Evolutionary conservation across 2,329 filamentous ascomycete genomes (phyloP).

Genomic region (Rhynchosporium agropyri): DNA sequence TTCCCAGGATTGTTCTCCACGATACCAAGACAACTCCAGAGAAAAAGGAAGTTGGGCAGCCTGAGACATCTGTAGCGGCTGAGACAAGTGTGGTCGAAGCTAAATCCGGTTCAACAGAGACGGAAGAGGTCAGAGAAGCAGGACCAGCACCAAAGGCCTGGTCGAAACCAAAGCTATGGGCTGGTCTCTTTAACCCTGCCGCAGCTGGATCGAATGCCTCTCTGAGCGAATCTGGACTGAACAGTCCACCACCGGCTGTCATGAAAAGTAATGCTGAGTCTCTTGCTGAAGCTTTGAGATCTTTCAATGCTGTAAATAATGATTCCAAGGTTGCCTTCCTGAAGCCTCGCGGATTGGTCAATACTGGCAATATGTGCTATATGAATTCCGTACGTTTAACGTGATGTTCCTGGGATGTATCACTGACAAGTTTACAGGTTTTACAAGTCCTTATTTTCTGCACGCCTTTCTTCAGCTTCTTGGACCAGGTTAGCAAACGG

Average conservation of each 20-base stretch:
- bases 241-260: conserved; percentile 45
- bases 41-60: conserved; percentile 20
- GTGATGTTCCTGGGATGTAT: not conserved
- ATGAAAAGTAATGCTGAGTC: conserved; percentile 58
- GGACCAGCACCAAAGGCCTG: conserved; percentile 46
- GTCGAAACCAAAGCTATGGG: conserved; percentile 64
- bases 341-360: conserved; percentile 90
- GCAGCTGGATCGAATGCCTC: conserved; percentile 42
- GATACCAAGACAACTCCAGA: conserved; percentile 24
- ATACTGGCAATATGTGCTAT: conserved; percentile 99
- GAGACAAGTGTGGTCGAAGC: conserved; percentile 14
- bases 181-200: conserved; percentile 64
- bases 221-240: conserved; percentile 39
- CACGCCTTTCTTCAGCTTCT: conserved; percentile 89
- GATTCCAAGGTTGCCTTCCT: conserved; percentile 74
- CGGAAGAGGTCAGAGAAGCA: conserved; percentile 44
- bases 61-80: conserved; percentile 25
- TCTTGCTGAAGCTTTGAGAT: conserved; percentile 74
- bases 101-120: not conserved
- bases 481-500: conserved; percentile 82
- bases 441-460: conserved; percentile 95
- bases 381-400: conserved; percentile 87
- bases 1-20: conserved; percentile 46
- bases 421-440: conserved; percentile 61
- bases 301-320: conserved; percentile 64